A percentile compares a stretch with the other conserved stretches of the same genome.
Evolutionary conservation across 1,284 basidiomycete species (phyloP).

Genomic region (Albatrellus sp.): DNA sequence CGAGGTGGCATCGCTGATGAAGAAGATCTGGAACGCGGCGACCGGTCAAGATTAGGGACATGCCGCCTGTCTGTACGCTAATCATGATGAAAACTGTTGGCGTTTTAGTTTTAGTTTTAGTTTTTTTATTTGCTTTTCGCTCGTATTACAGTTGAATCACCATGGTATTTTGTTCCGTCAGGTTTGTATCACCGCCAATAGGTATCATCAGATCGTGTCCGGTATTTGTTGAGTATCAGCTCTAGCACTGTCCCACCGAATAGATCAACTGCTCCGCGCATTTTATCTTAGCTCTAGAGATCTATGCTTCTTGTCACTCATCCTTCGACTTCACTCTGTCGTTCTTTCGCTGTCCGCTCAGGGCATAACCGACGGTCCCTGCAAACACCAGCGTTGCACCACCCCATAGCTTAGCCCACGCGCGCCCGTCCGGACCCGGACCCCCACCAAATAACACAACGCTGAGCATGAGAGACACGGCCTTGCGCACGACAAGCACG

Average conservation of each 20-base stretch:
- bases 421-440: conserved; percentile 19
- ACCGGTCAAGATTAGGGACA: conserved; percentile 36
- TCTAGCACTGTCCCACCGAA: too few relatives aligned
- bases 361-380: conserved; percentile 64
- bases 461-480: conserved; percentile 71
- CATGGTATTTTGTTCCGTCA: too few relatives aligned
- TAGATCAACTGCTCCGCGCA: too few relatives aligned
- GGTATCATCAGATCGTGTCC: too few relatives aligned
- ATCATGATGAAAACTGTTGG: background rate
- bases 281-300: too few relatives aligned
- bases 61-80: too few relatives aligned
- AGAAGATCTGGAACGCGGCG: conserved; percentile 57
- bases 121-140: background rate
- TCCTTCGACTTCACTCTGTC: background rate
- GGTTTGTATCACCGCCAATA: too few relatives aligned
- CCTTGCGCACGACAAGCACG: conserved; percentile 83
- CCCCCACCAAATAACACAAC: conserved; percentile 30
- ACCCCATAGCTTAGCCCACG: conserved; percentile 37
- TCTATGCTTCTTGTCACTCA: background rate
- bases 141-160: background rate
- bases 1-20: conserved; percentile 43
- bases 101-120: too few relatives aligned
- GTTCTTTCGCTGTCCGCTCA: conserved; percentile 5
- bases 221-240: too few relatives aligned
- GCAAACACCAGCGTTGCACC: conserved; percentile 59